Conservation (phyloP, 2,329 filamentous ascomycete species). For the Sarocladium strictum region DNA sequence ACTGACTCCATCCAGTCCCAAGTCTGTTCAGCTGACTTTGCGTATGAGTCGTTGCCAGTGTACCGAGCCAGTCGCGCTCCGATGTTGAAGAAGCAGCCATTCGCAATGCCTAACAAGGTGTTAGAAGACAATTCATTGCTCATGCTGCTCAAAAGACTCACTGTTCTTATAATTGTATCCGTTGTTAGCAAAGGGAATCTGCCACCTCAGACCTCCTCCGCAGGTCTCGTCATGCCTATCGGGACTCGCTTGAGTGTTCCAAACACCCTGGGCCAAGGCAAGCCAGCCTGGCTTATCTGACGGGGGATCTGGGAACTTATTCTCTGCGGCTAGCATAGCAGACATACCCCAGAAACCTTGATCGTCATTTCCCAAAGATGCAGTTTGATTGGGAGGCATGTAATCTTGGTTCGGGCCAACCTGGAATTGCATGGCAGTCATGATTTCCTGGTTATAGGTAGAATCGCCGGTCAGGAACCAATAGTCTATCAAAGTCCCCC, state of each 20-base stretch:
- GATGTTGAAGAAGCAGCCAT: conserved; percentile 58
- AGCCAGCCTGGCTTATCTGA: conserved; percentile 45
- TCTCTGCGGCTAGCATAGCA: conserved; percentile 54
- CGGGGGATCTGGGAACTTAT: conserved; percentile 49
- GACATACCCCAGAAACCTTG: conserved; percentile 63
- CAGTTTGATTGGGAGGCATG: conserved; percentile 49
- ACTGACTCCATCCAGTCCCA: conserved; percentile 56
- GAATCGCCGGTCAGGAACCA: conserved; percentile 56
- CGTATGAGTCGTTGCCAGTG: conserved; percentile 59
- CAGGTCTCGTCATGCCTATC: conserved; percentile 52
- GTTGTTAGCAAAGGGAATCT: conserved; percentile 67
- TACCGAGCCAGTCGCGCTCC: conserved; percentile 67
- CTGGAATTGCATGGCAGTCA: conserved; percentile 46
- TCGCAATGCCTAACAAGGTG: conserved; percentile 40
- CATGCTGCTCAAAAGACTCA: conserved; percentile 18
- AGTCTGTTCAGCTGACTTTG: conserved; percentile 54
- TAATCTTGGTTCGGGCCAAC: conserved; percentile 46
- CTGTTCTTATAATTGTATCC: conserved; percentile 73
- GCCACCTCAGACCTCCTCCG: conserved; percentile 66
- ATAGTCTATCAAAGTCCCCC: conserved; percentile 58
- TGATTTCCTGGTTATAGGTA: conserved; percentile 50
- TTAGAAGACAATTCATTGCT: neutral
- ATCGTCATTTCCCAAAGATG: conserved; percentile 55
- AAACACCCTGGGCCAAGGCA: conserved; percentile 58
- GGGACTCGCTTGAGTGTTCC: conserved; percentile 46